A percentile compares a stretch with the other conserved stretches of the same genome.
Conservation (phyloP, 306 rosid species). For the Vachellia pachyceras region DNA sequence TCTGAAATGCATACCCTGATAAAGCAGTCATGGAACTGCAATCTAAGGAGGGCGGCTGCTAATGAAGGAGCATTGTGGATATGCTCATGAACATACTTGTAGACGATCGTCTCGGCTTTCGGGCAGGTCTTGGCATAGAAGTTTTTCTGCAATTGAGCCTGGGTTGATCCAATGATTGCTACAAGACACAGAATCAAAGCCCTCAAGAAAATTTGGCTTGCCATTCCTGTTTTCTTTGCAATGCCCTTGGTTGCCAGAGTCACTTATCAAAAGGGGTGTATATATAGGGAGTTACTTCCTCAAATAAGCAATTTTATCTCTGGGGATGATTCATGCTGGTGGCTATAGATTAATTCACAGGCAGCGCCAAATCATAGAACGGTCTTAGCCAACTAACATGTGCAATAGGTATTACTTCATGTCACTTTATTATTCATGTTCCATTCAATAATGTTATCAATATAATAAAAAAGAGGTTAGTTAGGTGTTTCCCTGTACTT, state of each 20-base stretch:
- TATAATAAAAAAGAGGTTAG: conserved; percentile 37
- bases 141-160: conserved; percentile 61
- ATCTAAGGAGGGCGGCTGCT: conserved; percentile 77
- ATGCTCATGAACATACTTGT: conserved; percentile 55
- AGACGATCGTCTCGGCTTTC: conserved; percentile 65
- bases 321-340: background rate
- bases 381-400: conserved; percentile 47
- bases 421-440: conserved; percentile 24
- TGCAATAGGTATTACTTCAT: conserved; percentile 26
- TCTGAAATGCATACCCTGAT: conserved; percentile 55
- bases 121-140: conserved; percentile 75
- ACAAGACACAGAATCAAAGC: conserved; percentile 48
- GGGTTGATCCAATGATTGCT: conserved; percentile 50
- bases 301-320: conserved; percentile 29
- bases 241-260: conserved; percentile 22
- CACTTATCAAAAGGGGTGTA: background rate
- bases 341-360: conserved; percentile 25
- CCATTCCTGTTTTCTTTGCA: conserved; percentile 44
- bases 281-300: conserved; percentile 13
- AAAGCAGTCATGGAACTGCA: conserved; percentile 93
- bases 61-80: conserved; percentile 72
- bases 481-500: conserved; percentile 34
- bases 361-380: conserved; percentile 28
- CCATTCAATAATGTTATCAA: conserved; percentile 13
- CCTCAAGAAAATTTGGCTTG: conserved; percentile 34